These are phyloP conservation scores for Porpolomopsis calyptriformis DNA, from an alignment of 768 basidiomycete species.

Conservation along the genomic window DNA sequence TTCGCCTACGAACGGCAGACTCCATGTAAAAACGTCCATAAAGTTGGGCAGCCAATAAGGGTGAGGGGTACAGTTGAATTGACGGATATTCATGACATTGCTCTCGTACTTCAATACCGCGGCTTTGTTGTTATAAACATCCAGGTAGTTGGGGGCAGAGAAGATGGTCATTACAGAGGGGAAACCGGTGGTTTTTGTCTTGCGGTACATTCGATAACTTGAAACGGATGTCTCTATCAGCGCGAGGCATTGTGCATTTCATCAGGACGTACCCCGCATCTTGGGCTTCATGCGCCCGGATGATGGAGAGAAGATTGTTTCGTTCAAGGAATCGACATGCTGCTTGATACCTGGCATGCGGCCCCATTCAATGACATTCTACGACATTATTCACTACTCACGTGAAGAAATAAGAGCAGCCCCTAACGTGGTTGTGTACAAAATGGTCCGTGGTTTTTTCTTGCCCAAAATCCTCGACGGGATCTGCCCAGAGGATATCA, in stretches of 20 bases:
- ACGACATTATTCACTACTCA: too few relatives aligned
- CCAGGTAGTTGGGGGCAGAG: conserved; percentile 95
- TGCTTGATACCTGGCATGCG: conserved; percentile 70
- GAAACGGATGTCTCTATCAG: background rate
- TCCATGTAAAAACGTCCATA: conserved; percentile 99
- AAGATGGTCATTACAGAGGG: conserved; percentile 99
- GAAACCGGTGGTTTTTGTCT: conserved; percentile 96
- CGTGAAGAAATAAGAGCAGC: conserved; percentile 91
- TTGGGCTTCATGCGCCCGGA: conserved; percentile 96
- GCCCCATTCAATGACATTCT: too few relatives aligned
- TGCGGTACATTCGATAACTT: conserved; percentile 57
- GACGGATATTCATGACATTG: conserved; percentile 97
- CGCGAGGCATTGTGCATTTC: background rate
- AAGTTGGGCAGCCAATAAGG: conserved; percentile 99
- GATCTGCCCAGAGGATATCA: conserved; percentile 97
- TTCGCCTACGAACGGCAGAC: conserved; percentile 93
- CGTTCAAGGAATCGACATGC: conserved; percentile 96
- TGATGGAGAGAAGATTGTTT: conserved; percentile 93
- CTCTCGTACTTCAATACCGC: conserved; percentile 98
- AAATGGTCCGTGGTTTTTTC: conserved; percentile 89
- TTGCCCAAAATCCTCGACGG: conserved; percentile 92
- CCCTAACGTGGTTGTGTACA: conserved; percentile 91
- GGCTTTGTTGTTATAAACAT: conserved; percentile 98
- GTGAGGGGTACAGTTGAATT: conserved; percentile 95
- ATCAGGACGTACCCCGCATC: conserved; percentile 73